phyloP scores from a whole-genome alignment of 2,329 filamentous ascomycete genomes.

The Pseudomassariella vexata region DNA sequence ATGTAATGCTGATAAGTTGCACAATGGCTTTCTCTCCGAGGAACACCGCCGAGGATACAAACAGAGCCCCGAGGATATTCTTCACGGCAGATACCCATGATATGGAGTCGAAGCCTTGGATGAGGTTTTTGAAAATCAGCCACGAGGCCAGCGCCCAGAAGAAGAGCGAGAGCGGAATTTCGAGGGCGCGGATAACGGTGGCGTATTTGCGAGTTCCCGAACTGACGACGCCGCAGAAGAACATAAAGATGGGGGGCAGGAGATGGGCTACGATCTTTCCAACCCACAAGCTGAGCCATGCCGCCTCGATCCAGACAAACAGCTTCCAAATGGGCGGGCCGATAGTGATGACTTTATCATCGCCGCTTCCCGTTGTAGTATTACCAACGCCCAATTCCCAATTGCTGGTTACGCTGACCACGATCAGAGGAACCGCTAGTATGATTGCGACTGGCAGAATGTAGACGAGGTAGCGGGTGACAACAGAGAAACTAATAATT shows the following conservation, averaged over 20 bases:
- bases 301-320: slow-evolving; percentile 64
- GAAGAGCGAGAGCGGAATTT: slow-evolving; percentile 62
- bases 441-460: slow-evolving; percentile 57
- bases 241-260: slow-evolving; percentile 59
- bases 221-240: slow-evolving; percentile 63
- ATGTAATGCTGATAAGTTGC: slow-evolving; percentile 78
- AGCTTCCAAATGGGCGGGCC: slow-evolving; percentile 53
- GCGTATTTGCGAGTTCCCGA: slow-evolving; percentile 67
- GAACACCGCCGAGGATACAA: slow-evolving; percentile 65
- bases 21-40: slow-evolving; percentile 74
- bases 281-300: slow-evolving; percentile 63
- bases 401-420: slow-evolving; percentile 43
- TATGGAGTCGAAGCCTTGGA: slow-evolving; percentile 30
- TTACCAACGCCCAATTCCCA: slow-evolving; percentile 35
- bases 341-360: slow-evolving; percentile 14
- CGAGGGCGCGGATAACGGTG: slow-evolving; percentile 56
- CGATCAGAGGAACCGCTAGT: slow-evolving; percentile 56
- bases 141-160: slow-evolving; percentile 61
- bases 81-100: slow-evolving; percentile 54
- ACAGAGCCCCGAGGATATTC: slow-evolving; percentile 59
- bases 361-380: slow-evolving; percentile 29
- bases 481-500: slow-evolving; percentile 55
- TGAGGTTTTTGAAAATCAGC: slow-evolving; percentile 55
- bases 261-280: slow-evolving; percentile 60
- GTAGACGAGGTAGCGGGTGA: slow-evolving; percentile 64